Conservation (phyloP, 768 basidiomycete genomes). For the Mycena vitilis region DNA sequence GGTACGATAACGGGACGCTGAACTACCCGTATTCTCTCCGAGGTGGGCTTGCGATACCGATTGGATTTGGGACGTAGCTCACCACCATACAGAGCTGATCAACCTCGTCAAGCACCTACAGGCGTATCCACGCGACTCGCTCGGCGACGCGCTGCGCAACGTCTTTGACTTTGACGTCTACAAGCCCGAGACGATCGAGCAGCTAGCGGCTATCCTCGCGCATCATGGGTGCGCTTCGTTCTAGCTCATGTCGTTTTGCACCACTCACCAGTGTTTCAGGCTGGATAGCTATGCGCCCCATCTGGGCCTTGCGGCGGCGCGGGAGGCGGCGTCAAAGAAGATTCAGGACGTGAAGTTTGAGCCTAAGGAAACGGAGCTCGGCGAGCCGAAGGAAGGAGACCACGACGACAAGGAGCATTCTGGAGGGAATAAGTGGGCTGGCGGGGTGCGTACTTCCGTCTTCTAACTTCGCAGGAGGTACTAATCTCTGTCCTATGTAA, state of each 20-base stretch:
- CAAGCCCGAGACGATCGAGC: conserved; percentile 72
- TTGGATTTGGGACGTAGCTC: not conserved
- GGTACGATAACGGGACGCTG: conserved; percentile 66
- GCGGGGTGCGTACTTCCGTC: conserved; percentile 58
- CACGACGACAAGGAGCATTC: conserved; percentile 72
- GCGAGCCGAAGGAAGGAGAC: conserved; percentile 69
- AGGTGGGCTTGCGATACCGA: conserved; percentile 50
- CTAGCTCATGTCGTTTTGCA: not conserved
- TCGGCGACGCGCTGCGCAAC: conserved; percentile 71
- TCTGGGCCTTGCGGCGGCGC: conserved; percentile 68
- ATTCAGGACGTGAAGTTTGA: conserved; percentile 68
- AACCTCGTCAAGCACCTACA: conserved; percentile 74
- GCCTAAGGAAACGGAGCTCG: conserved; percentile 62
- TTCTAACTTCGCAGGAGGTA: not conserved
- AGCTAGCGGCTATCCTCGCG: conserved; percentile 66
- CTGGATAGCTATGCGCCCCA: conserved; percentile 57
- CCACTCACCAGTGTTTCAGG: conserved; percentile 42
- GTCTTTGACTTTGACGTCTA: conserved; percentile 80
- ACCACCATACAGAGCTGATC: conserved; percentile 62
- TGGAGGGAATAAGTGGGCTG: conserved; percentile 75
- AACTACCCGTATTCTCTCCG: conserved; percentile 77
- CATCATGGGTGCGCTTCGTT: conserved; percentile 63
- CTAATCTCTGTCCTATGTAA: not conserved
- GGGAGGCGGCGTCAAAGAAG: conserved; percentile 63
- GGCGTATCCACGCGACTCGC: conserved; percentile 66